Percentiles rank a stretch among this genome's conserved stretches.
Conservation (phyloP, 768 basidiomycete genomes). For the Cyclocybe aegerita region DNA sequence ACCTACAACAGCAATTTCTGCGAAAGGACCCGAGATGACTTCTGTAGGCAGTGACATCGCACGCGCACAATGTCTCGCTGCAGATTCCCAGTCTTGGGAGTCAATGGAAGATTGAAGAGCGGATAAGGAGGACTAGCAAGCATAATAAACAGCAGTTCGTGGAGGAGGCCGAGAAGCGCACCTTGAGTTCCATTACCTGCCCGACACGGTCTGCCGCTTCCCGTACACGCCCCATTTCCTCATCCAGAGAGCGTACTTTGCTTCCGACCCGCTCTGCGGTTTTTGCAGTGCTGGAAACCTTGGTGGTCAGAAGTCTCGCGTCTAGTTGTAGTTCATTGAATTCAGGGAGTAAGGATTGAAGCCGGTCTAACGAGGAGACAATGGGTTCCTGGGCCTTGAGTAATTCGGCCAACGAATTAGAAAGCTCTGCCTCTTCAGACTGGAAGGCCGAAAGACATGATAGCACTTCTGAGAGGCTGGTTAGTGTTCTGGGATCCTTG, state of each 20-base stretch:
- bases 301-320: conserved; percentile 49
- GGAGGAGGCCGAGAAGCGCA: conserved; percentile 25
- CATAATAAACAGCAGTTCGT: not conserved
- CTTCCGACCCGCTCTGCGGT: conserved; percentile 92
- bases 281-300: conserved; percentile 69
- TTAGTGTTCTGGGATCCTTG: conserved; percentile 48
- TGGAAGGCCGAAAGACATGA: conserved; percentile 75
- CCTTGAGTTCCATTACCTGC: conserved; percentile 95
- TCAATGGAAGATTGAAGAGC: conserved; percentile 74
- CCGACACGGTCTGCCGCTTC: conserved; percentile 90
- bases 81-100: conserved; percentile 92
- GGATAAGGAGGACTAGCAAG: conserved; percentile 35
- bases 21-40: conserved; percentile 81
- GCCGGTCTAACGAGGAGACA: conserved; percentile 54
- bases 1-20: conserved; percentile 83
- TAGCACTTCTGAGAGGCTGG: conserved; percentile 66
- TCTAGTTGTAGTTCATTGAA: conserved; percentile 65
- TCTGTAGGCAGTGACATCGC: conserved; percentile 83
- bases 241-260: conserved; percentile 83
- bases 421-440: conserved; percentile 75
- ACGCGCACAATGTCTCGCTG: conserved; percentile 85
- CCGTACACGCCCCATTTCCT: conserved; percentile 88
- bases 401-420: conserved; percentile 67
- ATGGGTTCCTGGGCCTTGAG: conserved; percentile 71
- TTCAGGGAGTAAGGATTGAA: conserved; percentile 59